These are phyloP conservation scores for Chlamydomonas eustigma DNA, from an alignment of 139 green algal species.

Conservation along the genomic window DNA sequence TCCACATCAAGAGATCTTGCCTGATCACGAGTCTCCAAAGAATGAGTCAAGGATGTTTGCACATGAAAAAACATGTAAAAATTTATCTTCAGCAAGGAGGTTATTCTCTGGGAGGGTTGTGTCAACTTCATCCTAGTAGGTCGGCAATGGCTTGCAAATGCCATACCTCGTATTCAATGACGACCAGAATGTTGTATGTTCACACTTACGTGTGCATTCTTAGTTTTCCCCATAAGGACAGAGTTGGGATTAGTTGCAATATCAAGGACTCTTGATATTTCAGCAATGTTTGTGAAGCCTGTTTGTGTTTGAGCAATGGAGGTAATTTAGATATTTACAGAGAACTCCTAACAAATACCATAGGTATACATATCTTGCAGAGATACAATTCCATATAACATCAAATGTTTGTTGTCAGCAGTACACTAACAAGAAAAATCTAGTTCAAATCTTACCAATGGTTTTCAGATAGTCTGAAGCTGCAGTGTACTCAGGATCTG, in stretches of 20 bases:
- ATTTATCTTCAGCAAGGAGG: neutral
- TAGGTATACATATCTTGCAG: neutral
- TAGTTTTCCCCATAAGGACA: constrained; percentile 42
- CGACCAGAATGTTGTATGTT: neutral
- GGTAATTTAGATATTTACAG: neutral
- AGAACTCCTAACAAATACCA: neutral
- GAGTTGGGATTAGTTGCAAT: constrained; percentile 80
- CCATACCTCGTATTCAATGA: neutral
- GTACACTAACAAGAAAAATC: neutral
- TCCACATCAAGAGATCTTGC: neutral
- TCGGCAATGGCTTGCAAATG: neutral
- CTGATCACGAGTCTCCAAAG: neutral
- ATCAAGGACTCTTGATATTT: constrained; percentile 25
- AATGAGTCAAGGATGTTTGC: neutral
- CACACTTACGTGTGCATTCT: neutral
- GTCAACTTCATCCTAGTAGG: neutral
- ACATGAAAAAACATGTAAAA: neutral
- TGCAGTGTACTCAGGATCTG: neutral
- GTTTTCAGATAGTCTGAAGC: neutral
- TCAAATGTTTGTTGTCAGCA: neutral
- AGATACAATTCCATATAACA: neutral
- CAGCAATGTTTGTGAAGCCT: neutral
- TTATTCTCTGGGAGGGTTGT: neutral
- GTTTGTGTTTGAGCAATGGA: neutral
- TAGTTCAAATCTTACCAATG: neutral